Base-by-base conservation (phyloP, 345 rosid species). In the Linum lewisii region DNA sequence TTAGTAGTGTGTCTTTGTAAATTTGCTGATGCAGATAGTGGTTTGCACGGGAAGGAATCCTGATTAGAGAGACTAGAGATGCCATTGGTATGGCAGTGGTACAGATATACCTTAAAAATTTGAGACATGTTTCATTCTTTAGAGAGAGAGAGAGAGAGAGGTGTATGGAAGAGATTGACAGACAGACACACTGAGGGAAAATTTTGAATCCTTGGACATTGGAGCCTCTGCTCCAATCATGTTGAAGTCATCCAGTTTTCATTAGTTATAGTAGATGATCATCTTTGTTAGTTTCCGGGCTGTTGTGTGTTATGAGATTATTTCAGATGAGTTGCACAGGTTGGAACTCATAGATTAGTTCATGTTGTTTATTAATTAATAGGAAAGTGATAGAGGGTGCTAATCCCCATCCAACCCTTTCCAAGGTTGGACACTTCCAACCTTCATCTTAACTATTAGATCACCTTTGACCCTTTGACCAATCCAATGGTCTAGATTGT, bases 171-270 rank as follows among this genome's bases (percentile, higher is more conserved):
- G 37, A 61, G 21, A 29, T 63, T 47, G 67, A 34, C 24, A 24
- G 56, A 50, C 49, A 19, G 61, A 38, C 54, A 51, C 62, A 29
- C 61, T 42, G 59, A 52, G 54, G 70, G 67, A 72, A 54, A 60
- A 47, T 37, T 60, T 52, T 72, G 53, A 65, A 21, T 66, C 58
- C 65, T 64, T 34, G 36, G 62, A 58, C 51, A 38, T 51, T 23
- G 42, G 57, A 54, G 42, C 24, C 29, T 42, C 34, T 57, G 52
- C 53, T 68, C 60, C 65, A 62, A 6, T 25, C 15, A 5, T n/a
- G n/a, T n/a, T n/a, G 62, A 67, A 60, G 68, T 51, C 32, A 57
- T 59, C 51, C 47, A 58, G 42, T 68, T 75, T 72, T 60, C 19
- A 29, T 42, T 20, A 42, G 59, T 57, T 53, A 21, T 24, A 4